Evolutionary conservation across 78 protist species (phyloP).

Genomic region (Dictyostelium firmibasis): DNA sequence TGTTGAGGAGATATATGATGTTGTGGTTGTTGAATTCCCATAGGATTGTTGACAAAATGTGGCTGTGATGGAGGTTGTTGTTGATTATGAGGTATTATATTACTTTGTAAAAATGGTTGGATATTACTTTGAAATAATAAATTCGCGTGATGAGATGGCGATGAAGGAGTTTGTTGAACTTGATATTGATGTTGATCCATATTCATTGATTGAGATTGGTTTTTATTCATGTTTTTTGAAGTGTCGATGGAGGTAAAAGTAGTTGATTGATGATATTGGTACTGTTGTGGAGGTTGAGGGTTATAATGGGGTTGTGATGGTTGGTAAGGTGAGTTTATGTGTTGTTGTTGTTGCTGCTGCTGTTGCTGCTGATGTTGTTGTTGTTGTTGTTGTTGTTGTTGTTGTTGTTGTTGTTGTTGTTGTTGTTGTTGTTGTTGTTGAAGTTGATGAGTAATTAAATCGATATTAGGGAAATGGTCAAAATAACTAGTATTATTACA

Average conservation of each 20-base stretch:
- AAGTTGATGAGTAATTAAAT: not conserved
- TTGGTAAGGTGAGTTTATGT: not conserved
- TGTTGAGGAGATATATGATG: not conserved
- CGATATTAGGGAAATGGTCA: not conserved
- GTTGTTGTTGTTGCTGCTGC: not conserved
- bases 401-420: not conserved
- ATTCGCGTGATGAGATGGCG: not conserved
- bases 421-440: not conserved
- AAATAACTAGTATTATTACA: not conserved
- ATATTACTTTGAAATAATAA: conserved; percentile 12
- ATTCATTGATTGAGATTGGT: not conserved
- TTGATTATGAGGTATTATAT: not conserved
- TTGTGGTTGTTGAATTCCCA: not conserved
- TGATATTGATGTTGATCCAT: not conserved
- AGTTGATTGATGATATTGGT: not conserved
- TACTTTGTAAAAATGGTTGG: not conserved
- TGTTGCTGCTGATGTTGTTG: not conserved
- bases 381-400: not conserved
- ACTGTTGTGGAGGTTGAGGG: not conserved
- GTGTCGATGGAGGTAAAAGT: not conserved
- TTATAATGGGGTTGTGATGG: not conserved
- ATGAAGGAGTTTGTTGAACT: not conserved
- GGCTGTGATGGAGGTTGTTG: not conserved
- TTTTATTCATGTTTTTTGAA: not conserved
- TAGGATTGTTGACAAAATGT: not conserved